phyloP scores from a whole-genome alignment of 1,284 basidiomycete species.

The Baeospora myosura region DNA sequence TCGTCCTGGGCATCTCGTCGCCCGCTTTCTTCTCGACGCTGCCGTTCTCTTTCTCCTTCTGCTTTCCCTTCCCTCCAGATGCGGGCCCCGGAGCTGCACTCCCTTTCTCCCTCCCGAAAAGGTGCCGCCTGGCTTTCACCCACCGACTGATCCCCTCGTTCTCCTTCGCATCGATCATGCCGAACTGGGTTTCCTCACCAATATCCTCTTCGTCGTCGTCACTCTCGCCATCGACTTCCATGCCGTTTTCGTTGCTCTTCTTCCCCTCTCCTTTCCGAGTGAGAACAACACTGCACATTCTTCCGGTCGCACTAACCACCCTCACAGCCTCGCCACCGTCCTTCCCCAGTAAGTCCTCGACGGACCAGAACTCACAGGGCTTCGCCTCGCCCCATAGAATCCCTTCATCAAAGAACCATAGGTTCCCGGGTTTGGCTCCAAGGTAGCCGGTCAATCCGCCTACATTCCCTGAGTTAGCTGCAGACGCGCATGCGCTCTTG shows the following conservation, averaged over 20 bases:
- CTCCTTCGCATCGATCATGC: slow-evolving; percentile 64
- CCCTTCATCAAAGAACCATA: slow-evolving; percentile 65
- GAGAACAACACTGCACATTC: slow-evolving; percentile 57
- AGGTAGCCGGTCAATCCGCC: slow-evolving; percentile 63
- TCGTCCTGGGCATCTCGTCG: slow-evolving; percentile 23
- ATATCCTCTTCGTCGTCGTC: slow-evolving; percentile 9
- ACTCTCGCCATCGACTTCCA: not conserved
- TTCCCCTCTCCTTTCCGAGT: slow-evolving; percentile 32
- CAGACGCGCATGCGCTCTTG: slow-evolving; percentile 42
- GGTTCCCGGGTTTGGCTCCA: slow-evolving; percentile 57
- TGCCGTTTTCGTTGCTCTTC: slow-evolving; percentile 12
- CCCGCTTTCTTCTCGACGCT: slow-evolving; percentile 6
- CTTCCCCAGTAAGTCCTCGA: slow-evolving; percentile 45
- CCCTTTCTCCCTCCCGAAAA: slow-evolving; percentile 45
- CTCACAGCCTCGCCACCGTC: slow-evolving; percentile 42
- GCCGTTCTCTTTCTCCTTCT: slow-evolving; percentile 11
- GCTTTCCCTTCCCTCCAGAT: slow-evolving; percentile 11
- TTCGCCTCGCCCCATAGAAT: slow-evolving; percentile 67
- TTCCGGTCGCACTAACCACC: slow-evolving; percentile 56
- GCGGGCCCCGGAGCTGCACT: slow-evolving; percentile 9
- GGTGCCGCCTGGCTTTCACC: slow-evolving; percentile 46
- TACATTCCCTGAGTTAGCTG: slow-evolving; percentile 25
- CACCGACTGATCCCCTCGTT: slow-evolving; percentile 58
- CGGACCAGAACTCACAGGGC: slow-evolving; percentile 64
- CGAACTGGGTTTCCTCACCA: slow-evolving; percentile 58